phyloP scores from a whole-genome alignment of 2,329 filamentous ascomycete species.

The Colletotrichum tropicale region DNA sequence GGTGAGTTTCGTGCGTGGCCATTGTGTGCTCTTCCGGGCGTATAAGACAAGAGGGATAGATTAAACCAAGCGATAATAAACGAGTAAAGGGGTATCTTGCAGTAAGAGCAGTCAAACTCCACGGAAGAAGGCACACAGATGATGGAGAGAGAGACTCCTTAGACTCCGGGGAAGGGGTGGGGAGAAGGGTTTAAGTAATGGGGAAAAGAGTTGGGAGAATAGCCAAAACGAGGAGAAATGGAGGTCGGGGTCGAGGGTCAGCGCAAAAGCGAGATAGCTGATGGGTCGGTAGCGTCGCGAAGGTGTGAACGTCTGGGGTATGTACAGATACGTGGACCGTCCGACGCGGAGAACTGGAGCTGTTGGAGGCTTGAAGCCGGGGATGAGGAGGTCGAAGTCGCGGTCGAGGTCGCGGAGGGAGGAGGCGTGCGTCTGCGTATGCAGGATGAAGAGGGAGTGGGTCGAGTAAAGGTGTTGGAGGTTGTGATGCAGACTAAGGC shows the following conservation, averaged over 20 bases:
- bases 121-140: conserved; percentile 5
- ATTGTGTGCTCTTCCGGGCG: conserved; percentile 14
- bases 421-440: neutral
- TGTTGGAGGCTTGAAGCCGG: neutral
- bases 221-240: conserved; percentile 2
- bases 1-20: conserved; percentile 13
- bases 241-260: conserved; percentile 9
- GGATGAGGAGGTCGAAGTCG: neutral
- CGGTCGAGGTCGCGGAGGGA: neutral
- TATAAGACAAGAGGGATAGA: neutral
- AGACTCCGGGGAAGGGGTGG: neutral
- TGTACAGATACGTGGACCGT: conserved; percentile 9
- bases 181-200: conserved; percentile 16
- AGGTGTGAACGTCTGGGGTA: conserved; percentile 14
- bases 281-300: conserved; percentile 6
- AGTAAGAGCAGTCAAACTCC: neutral
- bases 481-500: neutral
- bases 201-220: conserved; percentile 1
- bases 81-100: neutral
- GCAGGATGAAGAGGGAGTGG: conserved; percentile 17
- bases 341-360: conserved; percentile 17
- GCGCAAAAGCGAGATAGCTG: conserved; percentile 4
- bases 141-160: neutral
- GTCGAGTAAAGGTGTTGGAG: conserved; percentile 3
- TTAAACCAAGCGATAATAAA: neutral